Percentiles rank a stretch among this genome's conserved stretches.
These are phyloP conservation scores for Microbotryomycetes sp. DNA, from an alignment of 1,284 basidiomycete genomes.

Conservation along the genomic window DNA sequence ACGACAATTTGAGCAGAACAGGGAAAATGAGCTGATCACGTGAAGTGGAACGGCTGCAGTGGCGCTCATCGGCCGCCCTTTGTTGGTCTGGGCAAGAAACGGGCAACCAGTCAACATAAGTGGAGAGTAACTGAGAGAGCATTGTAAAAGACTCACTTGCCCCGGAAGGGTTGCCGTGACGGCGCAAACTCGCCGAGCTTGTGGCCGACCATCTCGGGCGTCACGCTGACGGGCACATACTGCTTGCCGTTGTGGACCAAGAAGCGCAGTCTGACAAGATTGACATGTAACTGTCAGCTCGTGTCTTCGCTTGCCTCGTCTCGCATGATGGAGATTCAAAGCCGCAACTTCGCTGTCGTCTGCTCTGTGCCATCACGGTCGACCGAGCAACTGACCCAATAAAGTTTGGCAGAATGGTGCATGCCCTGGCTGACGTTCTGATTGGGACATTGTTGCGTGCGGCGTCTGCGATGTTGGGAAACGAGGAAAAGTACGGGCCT, in stretches of 20 bases:
- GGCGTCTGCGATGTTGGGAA: conserved; percentile 80
- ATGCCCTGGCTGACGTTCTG: conserved; percentile 78
- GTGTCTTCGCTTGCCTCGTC: background rate
- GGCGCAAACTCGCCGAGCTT: conserved; percentile 92
- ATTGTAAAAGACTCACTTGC: conserved; percentile 7
- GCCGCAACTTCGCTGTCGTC: too few relatives aligned
- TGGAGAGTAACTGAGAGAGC: background rate
- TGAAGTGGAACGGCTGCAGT: too few relatives aligned
- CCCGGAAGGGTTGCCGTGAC: conserved; percentile 59
- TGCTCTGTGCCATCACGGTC: too few relatives aligned
- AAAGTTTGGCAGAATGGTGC: conserved; percentile 90
- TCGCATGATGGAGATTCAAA: too few relatives aligned
- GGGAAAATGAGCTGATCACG: background rate
- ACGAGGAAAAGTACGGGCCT: conserved; percentile 94
- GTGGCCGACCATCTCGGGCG: conserved; percentile 97
- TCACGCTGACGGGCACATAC: conserved; percentile 75
- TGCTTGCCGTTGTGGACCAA: conserved; percentile 91
- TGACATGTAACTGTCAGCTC: background rate
- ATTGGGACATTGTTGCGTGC: conserved; percentile 77
- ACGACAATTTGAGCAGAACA: background rate
- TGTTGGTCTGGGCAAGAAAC: background rate
- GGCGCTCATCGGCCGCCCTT: background rate
- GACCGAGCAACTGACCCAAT: conserved; percentile 66
- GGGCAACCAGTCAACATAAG: background rate
- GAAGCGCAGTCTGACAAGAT: conserved; percentile 25